Conservation (phyloP, 2,329 filamentous ascomycete genomes). For the Dactylellina parvicollis region DNA sequence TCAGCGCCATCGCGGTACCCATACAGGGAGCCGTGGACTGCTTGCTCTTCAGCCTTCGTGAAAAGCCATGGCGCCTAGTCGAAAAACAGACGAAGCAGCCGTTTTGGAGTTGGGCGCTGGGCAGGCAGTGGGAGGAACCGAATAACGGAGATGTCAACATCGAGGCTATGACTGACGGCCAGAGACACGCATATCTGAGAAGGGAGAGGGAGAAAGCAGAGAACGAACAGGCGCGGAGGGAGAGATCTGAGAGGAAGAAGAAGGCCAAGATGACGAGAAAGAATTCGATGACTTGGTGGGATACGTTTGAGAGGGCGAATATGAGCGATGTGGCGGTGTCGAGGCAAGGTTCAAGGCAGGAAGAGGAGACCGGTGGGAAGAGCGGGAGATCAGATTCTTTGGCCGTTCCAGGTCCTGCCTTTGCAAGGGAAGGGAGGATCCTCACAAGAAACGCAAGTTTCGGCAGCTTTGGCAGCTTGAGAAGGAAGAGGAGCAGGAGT, state of each 20-base stretch:
- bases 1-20: constrained; percentile 69
- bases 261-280: constrained; percentile 35
- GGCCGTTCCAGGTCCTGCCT: not conserved
- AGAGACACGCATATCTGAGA: constrained; percentile 44
- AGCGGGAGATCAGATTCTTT: constrained; percentile 5
- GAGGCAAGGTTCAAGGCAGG: constrained; percentile 26
- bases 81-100: constrained; percentile 58
- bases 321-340: constrained; percentile 22
- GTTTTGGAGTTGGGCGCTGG: constrained; percentile 27
- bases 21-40: constrained; percentile 76
- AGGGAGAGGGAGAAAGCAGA: constrained; percentile 46
- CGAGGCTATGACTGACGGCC: constrained; percentile 43
- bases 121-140: constrained; percentile 38
- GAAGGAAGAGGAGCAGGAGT: constrained; percentile 34
- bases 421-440: constrained; percentile 10
- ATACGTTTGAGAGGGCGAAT: constrained; percentile 46
- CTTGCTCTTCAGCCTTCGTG: constrained; percentile 73
- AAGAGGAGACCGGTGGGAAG: not conserved
- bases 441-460: constrained; percentile 38
- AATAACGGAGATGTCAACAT: constrained; percentile 29
- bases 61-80: constrained; percentile 75
- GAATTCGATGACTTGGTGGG: constrained; percentile 53
- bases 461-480: constrained; percentile 28
- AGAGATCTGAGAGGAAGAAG: constrained; percentile 40
- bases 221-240: constrained; percentile 24